Base-by-base conservation (phyloP, 169 alveolate species). In the Eimeria tenella region DNA sequence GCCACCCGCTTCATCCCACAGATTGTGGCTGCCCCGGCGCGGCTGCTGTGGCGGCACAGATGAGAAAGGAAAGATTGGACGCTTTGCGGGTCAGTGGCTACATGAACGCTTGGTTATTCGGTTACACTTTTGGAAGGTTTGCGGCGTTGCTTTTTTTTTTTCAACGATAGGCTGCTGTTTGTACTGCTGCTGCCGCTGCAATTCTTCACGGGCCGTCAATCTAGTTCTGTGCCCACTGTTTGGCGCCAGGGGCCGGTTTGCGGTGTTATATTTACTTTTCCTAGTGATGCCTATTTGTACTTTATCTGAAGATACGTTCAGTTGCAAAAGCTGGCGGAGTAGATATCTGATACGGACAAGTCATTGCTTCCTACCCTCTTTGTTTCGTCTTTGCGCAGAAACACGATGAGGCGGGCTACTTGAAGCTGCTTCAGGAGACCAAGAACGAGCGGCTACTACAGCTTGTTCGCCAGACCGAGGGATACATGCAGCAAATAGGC, bases 391-490 rank as follows among this genome's bases (percentile, higher is more conserved):
- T 21, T n/a, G 49, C 19, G 31, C 93, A 93, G 95, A 99, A 98
- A 52, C 98, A 98, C 93, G 98, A 98, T 82, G 98, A 98, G 95
- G 99, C 98, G 42, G 99, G 96, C 8, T 98, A 98, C 95, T 92
- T 98, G 11, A 97, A 98, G 65, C 92, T 98, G 94, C 88, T 99
- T 25, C 97, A 97, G 75, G 98, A 98, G 68, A 98, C 99, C 17
- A 99, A 99, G 97, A 98, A 98, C 94, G 98, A 98, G 31, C 96
- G 99, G 92, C 93, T 99, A 50, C 95, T 98, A 82, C 98, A 98
- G 88, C 97, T 99, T 73, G 97, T 99, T 81, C 97, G 98, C 71
- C 98, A 98, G 91, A 99, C 99, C 23, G 99, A 98, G 93, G 97
- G 98, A 73, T 98, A 98, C 90, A 96, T 98, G 95, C 97, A 98